Base-by-base conservation (phyloP, 2,329 filamentous ascomycete species). In the Chrysoporthe austroafricana region DNA sequence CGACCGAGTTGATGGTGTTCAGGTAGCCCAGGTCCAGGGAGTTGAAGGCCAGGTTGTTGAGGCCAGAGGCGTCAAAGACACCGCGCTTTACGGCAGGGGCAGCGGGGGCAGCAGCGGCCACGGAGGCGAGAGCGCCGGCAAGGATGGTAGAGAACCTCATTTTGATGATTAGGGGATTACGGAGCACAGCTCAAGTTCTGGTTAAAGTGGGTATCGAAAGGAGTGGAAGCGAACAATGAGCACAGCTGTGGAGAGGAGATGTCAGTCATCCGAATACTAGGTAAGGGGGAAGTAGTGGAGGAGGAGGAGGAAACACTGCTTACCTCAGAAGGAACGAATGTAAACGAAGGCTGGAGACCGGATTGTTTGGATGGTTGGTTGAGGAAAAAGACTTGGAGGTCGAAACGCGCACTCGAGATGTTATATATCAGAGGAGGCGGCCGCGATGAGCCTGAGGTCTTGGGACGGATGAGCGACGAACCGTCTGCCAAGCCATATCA, bases 101-200 rank as follows among this genome's bases (percentile, higher is more conserved):
- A 56, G 84, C 83, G 61, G 81, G 81, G 62, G 83, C 83, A 64
- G 74, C 71, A 70, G 76, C 81, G 70, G 84, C 26, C 26, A 26
- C 73, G 70, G 82, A 80, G 71, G 82, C 82, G 65, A 84, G 77
- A 67, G 77, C 77, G 74, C 79, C 76, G 74, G 79, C 73, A 76
- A 86, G 69, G 76, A 85, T 73, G 70, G 78, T 79, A 63, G 79
- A 75, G 77, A 79, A 76, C 81, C 85, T 83, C 84, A 86, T 86
- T 72, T 80, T 84, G 80, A 76, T 14, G 18, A 66, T 71, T 73
- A 66, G 34, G 66, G 60, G 60, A 71, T 73, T 71, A 78, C 3
- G 77, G 77, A 83, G 81, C 81, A 81, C 81, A 83, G 81, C 81
- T 81, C 80, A 74, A 77, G 78, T 81, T 77, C 76, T 78, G 73